Conservation (phyloP, 345 rosid genomes). For the Populus davidiana region DNA sequence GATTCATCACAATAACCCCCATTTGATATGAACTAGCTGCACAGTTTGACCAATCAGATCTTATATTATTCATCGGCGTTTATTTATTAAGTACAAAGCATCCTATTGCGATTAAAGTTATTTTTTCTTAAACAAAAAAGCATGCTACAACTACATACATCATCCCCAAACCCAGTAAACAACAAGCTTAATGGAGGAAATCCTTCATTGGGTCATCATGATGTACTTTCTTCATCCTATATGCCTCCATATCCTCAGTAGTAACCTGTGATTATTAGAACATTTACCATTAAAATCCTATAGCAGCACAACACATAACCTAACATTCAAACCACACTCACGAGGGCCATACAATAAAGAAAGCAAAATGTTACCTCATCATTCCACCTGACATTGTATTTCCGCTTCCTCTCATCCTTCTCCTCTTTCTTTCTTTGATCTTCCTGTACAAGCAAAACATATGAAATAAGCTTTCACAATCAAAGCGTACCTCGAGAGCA, state of each 20-base stretch:
- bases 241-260: conserved; percentile 67
- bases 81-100: no score
- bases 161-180: no score
- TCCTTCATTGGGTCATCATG: conserved; percentile 59
- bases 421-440: conserved; percentile 44
- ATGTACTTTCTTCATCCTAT: conserved; percentile 47
- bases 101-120: no score
- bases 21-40: no score
- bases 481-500: no score
- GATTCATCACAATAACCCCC: no score
- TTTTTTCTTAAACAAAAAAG: no score
- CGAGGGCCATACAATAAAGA: neutral
- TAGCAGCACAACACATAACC: neutral
- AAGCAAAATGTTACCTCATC: conserved; percentile 38
- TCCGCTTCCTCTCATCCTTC: conserved; percentile 58
- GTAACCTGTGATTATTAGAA: conserved; percentile 16
- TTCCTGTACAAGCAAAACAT: conserved; percentile 33
- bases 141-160: no score
- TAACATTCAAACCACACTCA: neutral
- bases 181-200: conserved; percentile 29
- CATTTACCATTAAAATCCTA: neutral
- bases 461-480: neutral
- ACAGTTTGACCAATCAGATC: no score
- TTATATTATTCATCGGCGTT: no score
- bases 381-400: conserved; percentile 50